These are phyloP conservation scores for Komagataella pseudopastoris DNA, from an alignment of 805 yeast species.

Conservation along the genomic window DNA sequence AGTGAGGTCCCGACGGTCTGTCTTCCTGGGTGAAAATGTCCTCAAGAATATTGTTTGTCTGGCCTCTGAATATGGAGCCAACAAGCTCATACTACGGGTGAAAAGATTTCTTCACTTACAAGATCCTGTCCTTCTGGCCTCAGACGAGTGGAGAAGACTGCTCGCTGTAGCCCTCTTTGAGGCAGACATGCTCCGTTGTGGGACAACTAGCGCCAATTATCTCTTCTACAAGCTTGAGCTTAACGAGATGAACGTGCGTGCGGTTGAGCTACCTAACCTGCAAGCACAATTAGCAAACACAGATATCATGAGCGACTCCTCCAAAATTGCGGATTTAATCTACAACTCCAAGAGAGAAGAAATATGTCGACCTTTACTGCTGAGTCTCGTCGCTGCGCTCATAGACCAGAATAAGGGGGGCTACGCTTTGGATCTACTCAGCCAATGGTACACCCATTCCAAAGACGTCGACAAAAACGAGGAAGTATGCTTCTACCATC, in stretches of 20 bases:
- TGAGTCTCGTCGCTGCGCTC: neutral
- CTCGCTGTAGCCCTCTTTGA: neutral
- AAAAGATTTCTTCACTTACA: neutral
- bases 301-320: neutral
- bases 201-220: neutral
- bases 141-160: neutral
- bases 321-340: neutral
- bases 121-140: neutral
- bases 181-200: neutral
- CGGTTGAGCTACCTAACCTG: neutral
- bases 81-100: neutral
- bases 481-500: neutral
- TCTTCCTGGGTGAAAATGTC: neutral
- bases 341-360: neutral
- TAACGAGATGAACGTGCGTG: neutral
- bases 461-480: neutral
- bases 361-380: neutral
- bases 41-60: neutral
- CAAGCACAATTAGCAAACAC: neutral
- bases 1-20: neutral
- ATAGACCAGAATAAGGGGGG: neutral
- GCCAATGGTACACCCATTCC: neutral
- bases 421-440: neutral
- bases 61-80: neutral
- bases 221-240: neutral